phyloP scores from a whole-genome alignment of 2,329 filamentous ascomycete genomes.

The Leptographium lundbergii region DNA sequence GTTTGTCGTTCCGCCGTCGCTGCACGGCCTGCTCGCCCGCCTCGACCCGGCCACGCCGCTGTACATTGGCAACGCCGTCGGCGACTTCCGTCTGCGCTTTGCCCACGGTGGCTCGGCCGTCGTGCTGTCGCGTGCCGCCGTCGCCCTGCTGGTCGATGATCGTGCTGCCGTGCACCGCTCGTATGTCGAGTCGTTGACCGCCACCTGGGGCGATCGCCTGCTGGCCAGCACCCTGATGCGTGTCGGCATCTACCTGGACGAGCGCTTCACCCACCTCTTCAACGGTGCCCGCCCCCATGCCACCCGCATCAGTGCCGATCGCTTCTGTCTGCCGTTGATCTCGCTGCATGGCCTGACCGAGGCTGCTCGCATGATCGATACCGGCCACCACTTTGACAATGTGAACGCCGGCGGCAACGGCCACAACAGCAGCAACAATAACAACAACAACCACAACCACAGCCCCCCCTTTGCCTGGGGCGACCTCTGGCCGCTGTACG shows the following conservation, averaged over 20 bases:
- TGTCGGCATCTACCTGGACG: slow-evolving; percentile 41
- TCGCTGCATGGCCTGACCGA: slow-evolving; percentile 39
- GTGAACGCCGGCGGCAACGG: slow-evolving; percentile 13
- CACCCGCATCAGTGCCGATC: slow-evolving; percentile 35
- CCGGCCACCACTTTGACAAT: slow-evolving; percentile 26
- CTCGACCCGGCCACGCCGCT: slow-evolving; percentile 32
- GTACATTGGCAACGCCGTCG: slow-evolving; percentile 44
- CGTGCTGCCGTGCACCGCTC: slow-evolving; percentile 29
- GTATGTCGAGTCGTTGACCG: slow-evolving; percentile 34
- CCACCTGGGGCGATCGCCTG: slow-evolving; percentile 41
- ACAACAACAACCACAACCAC: slow-evolving; percentile 7
- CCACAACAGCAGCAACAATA: slow-evolving; percentile 9
- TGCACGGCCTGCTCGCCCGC: slow-evolving; percentile 34
- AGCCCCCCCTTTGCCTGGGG: slow-evolving; percentile 28
- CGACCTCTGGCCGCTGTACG: slow-evolving; percentile 37
- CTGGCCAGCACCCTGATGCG: slow-evolving; percentile 40
- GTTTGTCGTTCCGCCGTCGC: slow-evolving; percentile 36
- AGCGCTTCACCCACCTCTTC: slow-evolving; percentile 40
- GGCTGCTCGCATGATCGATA: slow-evolving; percentile 30
- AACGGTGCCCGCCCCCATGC: slow-evolving; percentile 39
- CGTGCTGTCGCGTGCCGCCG: slow-evolving; percentile 36
- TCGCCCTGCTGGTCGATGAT: slow-evolving; percentile 32
- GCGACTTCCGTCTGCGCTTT: slow-evolving; percentile 41
- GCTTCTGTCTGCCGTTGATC: slow-evolving; percentile 40
- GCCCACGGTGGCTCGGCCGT: slow-evolving; percentile 44